phyloP scores from a whole-genome alignment of 176 grass and related monocot genomes.

The Oryza glaberrima region DNA sequence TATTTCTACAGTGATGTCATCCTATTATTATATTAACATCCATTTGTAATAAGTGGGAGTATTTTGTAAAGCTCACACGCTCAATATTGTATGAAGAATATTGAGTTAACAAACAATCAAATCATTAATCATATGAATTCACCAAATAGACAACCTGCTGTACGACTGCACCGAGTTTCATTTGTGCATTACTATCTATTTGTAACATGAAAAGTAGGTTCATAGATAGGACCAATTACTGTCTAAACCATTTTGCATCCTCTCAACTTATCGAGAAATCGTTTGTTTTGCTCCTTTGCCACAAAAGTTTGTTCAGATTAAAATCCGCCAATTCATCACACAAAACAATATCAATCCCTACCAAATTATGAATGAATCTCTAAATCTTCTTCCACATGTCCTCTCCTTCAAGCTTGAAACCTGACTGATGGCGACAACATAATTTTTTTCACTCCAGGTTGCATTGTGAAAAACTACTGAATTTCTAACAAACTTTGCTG shows the following conservation, averaged over 20 bases:
- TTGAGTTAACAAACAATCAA: not conserved
- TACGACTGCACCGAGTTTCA: too few species aligned
- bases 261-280: not conserved
- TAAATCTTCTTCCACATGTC: not conserved
- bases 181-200: too few species aligned
- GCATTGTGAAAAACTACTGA: not conserved
- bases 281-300: not conserved
- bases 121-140: not conserved
- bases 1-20: too few species aligned
- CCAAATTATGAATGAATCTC: not conserved
- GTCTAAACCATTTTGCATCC: too few species aligned
- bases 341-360: not conserved
- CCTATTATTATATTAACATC: too few species aligned
- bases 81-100: too few species aligned
- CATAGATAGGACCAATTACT: too few species aligned
- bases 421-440: too few species aligned
- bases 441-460: not conserved
- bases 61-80: not conserved
- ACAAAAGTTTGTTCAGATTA: not conserved
- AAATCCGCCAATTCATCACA: not conserved
- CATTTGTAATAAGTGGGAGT: too few species aligned
- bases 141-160: too few species aligned
- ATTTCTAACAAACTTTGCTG: not conserved
- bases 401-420: not conserved
- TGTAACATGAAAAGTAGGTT: too few species aligned